Base-by-base conservation (phyloP, 2,329 filamentous ascomycete species). In the Arthrinium puccinioides region DNA sequence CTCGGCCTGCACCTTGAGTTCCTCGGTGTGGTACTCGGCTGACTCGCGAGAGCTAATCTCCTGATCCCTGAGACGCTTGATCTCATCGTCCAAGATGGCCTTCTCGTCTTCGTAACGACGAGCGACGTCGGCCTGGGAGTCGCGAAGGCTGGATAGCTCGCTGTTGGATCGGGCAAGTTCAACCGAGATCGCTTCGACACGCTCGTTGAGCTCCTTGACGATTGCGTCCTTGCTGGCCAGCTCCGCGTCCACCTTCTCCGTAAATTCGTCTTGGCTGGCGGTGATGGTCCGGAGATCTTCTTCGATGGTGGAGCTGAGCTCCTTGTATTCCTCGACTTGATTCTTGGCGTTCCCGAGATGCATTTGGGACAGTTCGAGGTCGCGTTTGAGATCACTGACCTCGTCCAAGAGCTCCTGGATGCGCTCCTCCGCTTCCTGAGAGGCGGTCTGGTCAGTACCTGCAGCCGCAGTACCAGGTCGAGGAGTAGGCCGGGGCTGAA, bases 1-100 rank as follows among this genome's bases (percentile, higher is more conserved):
- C 30, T 94, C 85, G 20, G 90, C 89, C 60, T 98, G 92, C 0
- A 87, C 82, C 44, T 92, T 89, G 28, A 97, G 76, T 51, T 97
- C 89, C 51, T 94, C 84, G 55, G 94, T 87, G 55, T 95, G 85
- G 55, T 84, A 87, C 47, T 86, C 81, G 21, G 87, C 81, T 34
- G 88, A 82, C 43, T 87, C 84, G 42, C 79, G 72, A 56, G 90
- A 82, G 37, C 84, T 78, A 47, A 88, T 84, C 40, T 84, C 83
- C 48, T 94, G 84, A 32, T 94, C 87, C 57, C 86, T 92, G 20
- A 97, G 67, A 23, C 87, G 78, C 16, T 75, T 69, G 37, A 96
- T 79, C 52, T 97, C 87, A 9, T 82, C 72, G 50, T 94, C 84
- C 6, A 92, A 70, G 14, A 76, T 74, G 5, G 76, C 68, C 64